Evolutionary conservation across 2,329 filamentous ascomycete species (phyloP), one percentile per base, ranked within the genome.

Genomic region (Neofusicoccum parvum): DNA sequence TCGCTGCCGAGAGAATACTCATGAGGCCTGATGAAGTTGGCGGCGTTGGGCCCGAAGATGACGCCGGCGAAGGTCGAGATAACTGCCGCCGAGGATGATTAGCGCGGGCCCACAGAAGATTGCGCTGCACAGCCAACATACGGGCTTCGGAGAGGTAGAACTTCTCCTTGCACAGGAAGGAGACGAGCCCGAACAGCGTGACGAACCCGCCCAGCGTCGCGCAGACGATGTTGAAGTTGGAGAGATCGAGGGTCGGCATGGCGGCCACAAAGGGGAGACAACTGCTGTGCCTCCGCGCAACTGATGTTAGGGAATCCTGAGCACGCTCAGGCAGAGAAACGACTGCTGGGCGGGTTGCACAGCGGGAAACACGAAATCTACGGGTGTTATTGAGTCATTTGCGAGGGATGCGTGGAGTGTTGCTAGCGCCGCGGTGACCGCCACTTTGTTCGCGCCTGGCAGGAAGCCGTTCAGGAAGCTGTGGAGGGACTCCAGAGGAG

Each of bases 101-200:
- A 53, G 37, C 23, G 20, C 39, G 15, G 1, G 5, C 2, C 0
- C 3, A 12, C 14, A 11, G 5, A 17, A 14, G 3, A 3, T 45
- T 32, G 7, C 37, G 3, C 17, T 1, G 23, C 5, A 3, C 3
- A 17, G 3, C 5, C 27, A 32, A 20, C 3, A 87, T 82, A 94
- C 92, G 82, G 62, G 94, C 92, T 85, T 97, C 94, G 1, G 92
- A 96, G 0, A 97, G 85, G 75, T 97, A 97, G 74, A 92, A 94
- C 66, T 88, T 90, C 80, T 97, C 94, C 75, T 97, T 97, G 74
- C 92, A 85, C 17, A 97, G 85, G 74, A 93, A 96, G 0, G 92
- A 97, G 0, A 97, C 92, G 49, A 97, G 81, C 3, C 92, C 93
- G 73, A 96, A 97, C n/a, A 96, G 70, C 0, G 92, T 92, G 68